A percentile compares a stretch with the other conserved stretches of the same genome.
Evolutionary conservation across 306 rosid species (phyloP).

Genomic region (Vigna unguiculata): DNA sequence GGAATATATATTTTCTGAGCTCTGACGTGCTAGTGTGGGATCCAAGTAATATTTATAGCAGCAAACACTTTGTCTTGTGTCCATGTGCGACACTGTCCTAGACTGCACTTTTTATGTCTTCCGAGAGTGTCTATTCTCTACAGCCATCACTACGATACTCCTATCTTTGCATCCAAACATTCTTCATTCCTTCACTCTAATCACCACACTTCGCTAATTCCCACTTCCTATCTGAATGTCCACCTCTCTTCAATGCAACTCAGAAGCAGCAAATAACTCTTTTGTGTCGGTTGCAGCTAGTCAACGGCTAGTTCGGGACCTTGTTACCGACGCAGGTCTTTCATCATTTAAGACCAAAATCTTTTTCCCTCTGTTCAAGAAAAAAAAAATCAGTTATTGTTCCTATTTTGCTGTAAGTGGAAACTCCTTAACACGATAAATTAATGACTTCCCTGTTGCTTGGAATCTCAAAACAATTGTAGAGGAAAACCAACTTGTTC

Average conservation of each 20-base stretch:
- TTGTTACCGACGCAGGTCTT: not conserved
- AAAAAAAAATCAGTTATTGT: no score
- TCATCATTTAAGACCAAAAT: constrained; percentile 25
- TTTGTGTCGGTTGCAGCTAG: constrained; percentile 37
- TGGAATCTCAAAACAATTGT: not conserved
- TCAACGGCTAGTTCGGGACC: constrained; percentile 20
- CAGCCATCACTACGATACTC: not conserved
- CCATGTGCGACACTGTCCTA: constrained; percentile 3
- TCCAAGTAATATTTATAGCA: not conserved
- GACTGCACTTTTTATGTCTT: not conserved
- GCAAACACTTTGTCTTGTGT: not conserved
- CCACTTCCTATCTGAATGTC: not conserved
- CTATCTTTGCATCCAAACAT: not conserved
- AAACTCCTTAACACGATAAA: not conserved
- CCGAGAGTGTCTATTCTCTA: not conserved
- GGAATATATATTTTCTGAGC: not conserved
- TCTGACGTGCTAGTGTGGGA: not conserved
- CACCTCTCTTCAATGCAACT: not conserved
- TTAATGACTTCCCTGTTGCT: not conserved
- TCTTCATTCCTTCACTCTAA: not conserved
- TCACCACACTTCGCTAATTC: not conserved
- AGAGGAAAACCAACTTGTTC: not conserved
- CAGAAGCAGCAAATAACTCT: not conserved
- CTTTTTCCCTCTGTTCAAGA: not conserved
- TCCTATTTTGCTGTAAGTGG: not conserved